Evolutionary conservation across 2,329 filamentous ascomycete genomes (phyloP).

Genomic region (Aureobasidium pullulans): DNA sequence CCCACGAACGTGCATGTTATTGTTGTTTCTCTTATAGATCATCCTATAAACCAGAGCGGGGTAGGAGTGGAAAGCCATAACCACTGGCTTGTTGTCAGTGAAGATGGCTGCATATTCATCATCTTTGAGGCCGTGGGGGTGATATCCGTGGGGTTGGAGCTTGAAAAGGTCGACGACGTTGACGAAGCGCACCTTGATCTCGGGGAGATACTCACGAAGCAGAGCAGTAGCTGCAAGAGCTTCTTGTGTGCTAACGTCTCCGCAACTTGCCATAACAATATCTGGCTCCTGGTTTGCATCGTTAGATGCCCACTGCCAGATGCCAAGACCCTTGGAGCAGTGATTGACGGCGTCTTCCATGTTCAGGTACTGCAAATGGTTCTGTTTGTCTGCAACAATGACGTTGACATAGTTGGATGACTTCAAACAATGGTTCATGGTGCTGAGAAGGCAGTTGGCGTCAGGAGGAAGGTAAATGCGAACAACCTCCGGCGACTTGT

Average conservation of each 20-base stretch:
- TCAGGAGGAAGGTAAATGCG: conserved; percentile 76
- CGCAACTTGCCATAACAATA: conserved; percentile 67
- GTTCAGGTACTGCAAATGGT: conserved; percentile 66
- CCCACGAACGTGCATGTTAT: too few relatives aligned
- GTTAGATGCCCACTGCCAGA: conserved; percentile 71
- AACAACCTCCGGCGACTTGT: conserved; percentile 73
- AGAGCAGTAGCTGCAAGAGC: conserved; percentile 67
- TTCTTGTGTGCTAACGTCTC: conserved; percentile 68
- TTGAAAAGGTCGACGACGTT: conserved; percentile 79
- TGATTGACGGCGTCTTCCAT: conserved; percentile 67
- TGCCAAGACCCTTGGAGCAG: conserved; percentile 71
- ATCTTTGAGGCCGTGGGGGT: conserved; percentile 65
- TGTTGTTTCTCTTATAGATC: conserved; percentile 69
- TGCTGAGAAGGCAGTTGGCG: conserved; percentile 68
- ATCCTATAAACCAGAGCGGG: conserved; percentile 56
- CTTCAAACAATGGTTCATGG: conserved; percentile 68
- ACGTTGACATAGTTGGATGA: conserved; percentile 76
- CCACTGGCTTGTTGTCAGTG: conserved; percentile 62
- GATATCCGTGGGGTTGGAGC: conserved; percentile 60
- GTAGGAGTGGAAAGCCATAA: conserved; percentile 73
- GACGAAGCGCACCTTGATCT: conserved; percentile 69
- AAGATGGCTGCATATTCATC: conserved; percentile 62
- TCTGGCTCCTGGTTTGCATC: conserved; percentile 63
- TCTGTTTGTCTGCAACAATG: conserved; percentile 71
- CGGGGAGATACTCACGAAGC: conserved; percentile 61